Conservation (phyloP, 768 basidiomycete species). For the Roridomyces roridus region DNA sequence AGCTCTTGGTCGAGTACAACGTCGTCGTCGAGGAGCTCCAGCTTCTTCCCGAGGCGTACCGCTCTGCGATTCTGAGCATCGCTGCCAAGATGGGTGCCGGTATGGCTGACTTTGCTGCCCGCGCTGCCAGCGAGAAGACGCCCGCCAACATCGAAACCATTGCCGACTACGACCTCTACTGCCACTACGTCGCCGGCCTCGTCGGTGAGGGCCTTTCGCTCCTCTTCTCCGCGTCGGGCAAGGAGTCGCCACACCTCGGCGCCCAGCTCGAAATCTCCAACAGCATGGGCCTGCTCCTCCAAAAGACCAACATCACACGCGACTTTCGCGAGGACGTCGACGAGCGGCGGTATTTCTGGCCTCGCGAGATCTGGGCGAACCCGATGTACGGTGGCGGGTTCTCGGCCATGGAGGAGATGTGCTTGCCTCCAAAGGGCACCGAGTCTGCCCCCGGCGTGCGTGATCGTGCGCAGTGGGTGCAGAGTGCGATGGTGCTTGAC, state of each 20-base stretch:
- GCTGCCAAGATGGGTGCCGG: conserved; percentile 87
- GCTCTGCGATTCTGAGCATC: conserved; percentile 82
- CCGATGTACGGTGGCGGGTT: conserved; percentile 61
- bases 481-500: conserved; percentile 90
- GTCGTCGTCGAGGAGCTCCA: conserved; percentile 82
- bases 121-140: conserved; percentile 67
- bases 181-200: conserved; percentile 97
- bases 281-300: conserved; percentile 93
- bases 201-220: conserved; percentile 95
- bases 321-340: conserved; percentile 94
- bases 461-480: conserved; percentile 76
- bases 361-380: conserved; percentile 86
- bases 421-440: conserved; percentile 37
- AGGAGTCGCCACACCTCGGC: conserved; percentile 77
- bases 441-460: conserved; percentile 43
- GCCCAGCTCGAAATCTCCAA: conserved; percentile 88
- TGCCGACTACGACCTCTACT: conserved; percentile 94
- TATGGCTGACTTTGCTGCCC: conserved; percentile 75
- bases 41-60: conserved; percentile 68
- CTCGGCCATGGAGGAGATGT: conserved; percentile 72
- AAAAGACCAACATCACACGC: conserved; percentile 98
- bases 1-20: conserved; percentile 84
- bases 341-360: conserved; percentile 91
- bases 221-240: conserved; percentile 84
- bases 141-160: conserved; percentile 75